Conservation (phyloP, 2,329 filamentous ascomycete species). For the Colletotrichum camelliae region DNA sequence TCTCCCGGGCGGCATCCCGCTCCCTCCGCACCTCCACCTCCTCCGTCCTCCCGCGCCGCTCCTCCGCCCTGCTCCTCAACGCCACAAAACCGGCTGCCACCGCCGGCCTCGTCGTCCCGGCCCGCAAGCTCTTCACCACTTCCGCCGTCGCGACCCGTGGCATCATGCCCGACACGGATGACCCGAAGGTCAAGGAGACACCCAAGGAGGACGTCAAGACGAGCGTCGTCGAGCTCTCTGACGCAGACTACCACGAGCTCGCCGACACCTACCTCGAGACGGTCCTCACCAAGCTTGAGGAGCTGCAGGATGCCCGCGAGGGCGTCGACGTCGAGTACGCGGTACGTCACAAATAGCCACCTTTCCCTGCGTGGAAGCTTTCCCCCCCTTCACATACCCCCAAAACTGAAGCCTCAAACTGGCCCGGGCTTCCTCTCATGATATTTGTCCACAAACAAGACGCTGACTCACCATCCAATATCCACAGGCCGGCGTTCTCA, state of each 20-base stretch:
- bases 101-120: slow-evolving; percentile 20
- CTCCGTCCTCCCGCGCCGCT: slow-evolving; percentile 3
- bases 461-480: slow-evolving; percentile 10
- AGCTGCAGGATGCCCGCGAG: slow-evolving; percentile 72
- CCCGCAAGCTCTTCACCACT: slow-evolving; percentile 35
- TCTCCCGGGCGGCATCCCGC: slow-evolving; percentile 42
- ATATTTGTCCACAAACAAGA: background rate
- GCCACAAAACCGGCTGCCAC: slow-evolving; percentile 6
- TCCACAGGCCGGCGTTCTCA: slow-evolving; percentile 81
- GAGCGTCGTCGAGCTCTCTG: slow-evolving; percentile 66
- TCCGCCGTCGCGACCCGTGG: slow-evolving; percentile 44
- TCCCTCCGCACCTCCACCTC: slow-evolving; percentile 32
- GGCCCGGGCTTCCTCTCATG: slow-evolving; percentile 3
- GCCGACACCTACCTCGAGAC: slow-evolving; percentile 76
- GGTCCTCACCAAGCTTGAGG: slow-evolving; percentile 68
- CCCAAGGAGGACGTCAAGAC: slow-evolving; percentile 43
- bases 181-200: slow-evolving; percentile 53
- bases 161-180: slow-evolving; percentile 63
- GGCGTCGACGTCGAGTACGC: slow-evolving; percentile 90
- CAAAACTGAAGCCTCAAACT: background rate
- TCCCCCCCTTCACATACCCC: background rate
- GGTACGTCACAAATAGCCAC: slow-evolving; percentile 55
- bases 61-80: background rate
- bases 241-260: slow-evolving; percentile 76
- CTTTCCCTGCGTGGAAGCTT: background rate